Evolutionary conservation across 345 rosid genomes (phyloP).

Genomic region (Cochlearia excelsa): DNA sequence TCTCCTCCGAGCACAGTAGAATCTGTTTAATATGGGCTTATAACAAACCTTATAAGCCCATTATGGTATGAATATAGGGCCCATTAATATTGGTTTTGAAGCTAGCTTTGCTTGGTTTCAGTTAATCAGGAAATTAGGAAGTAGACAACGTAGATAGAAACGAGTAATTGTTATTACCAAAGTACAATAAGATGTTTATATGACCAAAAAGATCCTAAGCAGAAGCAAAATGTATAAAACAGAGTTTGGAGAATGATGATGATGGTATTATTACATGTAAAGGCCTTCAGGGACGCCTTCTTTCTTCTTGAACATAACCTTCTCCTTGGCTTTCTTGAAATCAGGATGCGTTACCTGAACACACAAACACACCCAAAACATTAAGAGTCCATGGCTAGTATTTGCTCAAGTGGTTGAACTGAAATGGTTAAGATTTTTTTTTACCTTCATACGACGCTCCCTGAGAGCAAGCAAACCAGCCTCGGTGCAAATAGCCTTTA

Average conservation of each 20-base stretch:
- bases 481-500: slow-evolving; percentile 96
- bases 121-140: slow-evolving; percentile 8
- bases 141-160: slow-evolving; percentile 2
- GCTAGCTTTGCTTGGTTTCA: slow-evolving; percentile 29
- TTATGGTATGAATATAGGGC: too few species aligned
- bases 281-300: slow-evolving; percentile 99
- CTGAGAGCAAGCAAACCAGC: slow-evolving; percentile 94
- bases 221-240: slow-evolving; percentile 19
- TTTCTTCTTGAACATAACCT: slow-evolving; percentile 99
- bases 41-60: too few species aligned
- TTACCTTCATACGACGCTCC: slow-evolving; percentile 97
- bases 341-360: slow-evolving; percentile 78
- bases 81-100: too few species aligned
- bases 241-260: slow-evolving; percentile 8
- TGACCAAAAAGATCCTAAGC: slow-evolving; percentile 20
- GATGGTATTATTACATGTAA: slow-evolving; percentile 55
- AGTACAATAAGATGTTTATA: slow-evolving; percentile 1
- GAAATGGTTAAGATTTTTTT: neutral
- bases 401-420: neutral
- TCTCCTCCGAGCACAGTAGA: too few species aligned
- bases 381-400: slow-evolving; percentile 7
- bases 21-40: too few species aligned
- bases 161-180: neutral
- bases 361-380: neutral
- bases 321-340: slow-evolving; percentile 94